Percentiles rank a stretch among this genome's conserved stretches.
These are phyloP conservation scores for Backusella liffmaniae DNA, from an alignment of 192 early-diverging fungal species.

Conservation along the genomic window DNA sequence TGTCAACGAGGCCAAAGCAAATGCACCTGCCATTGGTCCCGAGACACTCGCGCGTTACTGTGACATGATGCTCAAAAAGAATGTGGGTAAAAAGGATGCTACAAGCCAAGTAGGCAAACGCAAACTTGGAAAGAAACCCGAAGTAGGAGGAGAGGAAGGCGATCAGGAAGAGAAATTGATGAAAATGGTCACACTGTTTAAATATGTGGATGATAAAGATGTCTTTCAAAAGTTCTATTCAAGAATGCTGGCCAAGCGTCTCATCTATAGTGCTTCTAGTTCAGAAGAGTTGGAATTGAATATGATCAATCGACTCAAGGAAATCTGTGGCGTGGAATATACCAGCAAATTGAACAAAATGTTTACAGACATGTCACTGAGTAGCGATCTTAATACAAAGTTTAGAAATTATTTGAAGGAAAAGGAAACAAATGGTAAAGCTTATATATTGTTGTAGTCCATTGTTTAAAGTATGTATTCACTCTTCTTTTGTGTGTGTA, in stretches of 20 bases:
- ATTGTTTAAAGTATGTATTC: neutral
- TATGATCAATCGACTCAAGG: constrained; percentile 82
- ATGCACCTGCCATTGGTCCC: constrained; percentile 48
- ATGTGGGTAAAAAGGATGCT: constrained; percentile 30
- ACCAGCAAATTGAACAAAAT: constrained; percentile 82
- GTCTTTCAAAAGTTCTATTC: constrained; percentile 92
- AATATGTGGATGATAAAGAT: constrained; percentile 90
- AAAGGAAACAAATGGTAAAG: neutral
- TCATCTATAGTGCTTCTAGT: constrained; percentile 68
- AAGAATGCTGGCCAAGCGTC: constrained; percentile 74
- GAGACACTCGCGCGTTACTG: constrained; percentile 85
- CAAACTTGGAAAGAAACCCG: constrained; percentile 29
- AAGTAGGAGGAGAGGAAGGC: constrained; percentile 55
- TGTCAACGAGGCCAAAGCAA: constrained; percentile 58
- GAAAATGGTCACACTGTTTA: constrained; percentile 53
- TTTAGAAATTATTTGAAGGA: constrained; percentile 47
- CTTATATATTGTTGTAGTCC: neutral
- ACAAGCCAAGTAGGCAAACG: constrained; percentile 57
- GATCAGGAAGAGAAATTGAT: constrained; percentile 51
- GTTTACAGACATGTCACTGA: constrained; percentile 85
- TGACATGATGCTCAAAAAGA: constrained; percentile 71
- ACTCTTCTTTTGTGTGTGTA: neutral
- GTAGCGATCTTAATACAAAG: constrained; percentile 59
- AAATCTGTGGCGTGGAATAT: constrained; percentile 82
- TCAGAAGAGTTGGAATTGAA: constrained; percentile 79